Evolutionary conservation across 345 rosid species (phyloP), one percentile per base, ranked within the genome.

Genomic region (Cardamine occulta): DNA sequence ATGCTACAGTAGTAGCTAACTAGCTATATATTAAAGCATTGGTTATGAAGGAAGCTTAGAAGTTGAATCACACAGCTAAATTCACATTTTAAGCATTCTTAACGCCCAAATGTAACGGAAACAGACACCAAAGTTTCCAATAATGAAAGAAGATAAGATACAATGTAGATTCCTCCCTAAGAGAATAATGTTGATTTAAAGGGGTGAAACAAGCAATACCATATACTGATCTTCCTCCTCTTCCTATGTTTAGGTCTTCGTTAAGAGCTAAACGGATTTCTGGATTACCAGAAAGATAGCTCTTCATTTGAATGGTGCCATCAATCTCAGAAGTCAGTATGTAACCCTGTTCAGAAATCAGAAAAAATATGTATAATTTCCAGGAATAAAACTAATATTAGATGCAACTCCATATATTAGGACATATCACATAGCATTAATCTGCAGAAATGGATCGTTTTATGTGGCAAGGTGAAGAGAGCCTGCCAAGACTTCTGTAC

Each of bases 261-360:
- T 93, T 96, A 74, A 96, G 95, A 68, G 99, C 99, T 77, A 96
- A 80, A 29, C 93, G 89, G 53, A 96, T 93, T 91, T 96, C 99
- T 4, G 97, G 99, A 81, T 89, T 96, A 47, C 99, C 99, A 61
- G 89, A 71, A 63, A 96, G 94, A 81, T 93, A 96, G 75, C 98
- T 96, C 88, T 96, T 96, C 99, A 93, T 96, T 89, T 96, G 99
- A 82, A 96, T 96, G 76, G 99, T 96, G 53, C 99, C 99, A 82
- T 96, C 98, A 66, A 96, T 93, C 82, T 96, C 98, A 45, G 99
- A 93, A 63, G 99, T 96, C 80, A 96, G 80, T 76, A 96, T 93
- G 74, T 93, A 96, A 58, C 99, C 99, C 98, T 89, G 88, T 79
- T 48, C 54, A 65, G 42, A 63, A 62, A 37, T 52, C 37, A 61